Evolutionary conservation across 2,329 filamentous ascomycete species (phyloP).

Genomic region (Alternaria tenuissima): DNA sequence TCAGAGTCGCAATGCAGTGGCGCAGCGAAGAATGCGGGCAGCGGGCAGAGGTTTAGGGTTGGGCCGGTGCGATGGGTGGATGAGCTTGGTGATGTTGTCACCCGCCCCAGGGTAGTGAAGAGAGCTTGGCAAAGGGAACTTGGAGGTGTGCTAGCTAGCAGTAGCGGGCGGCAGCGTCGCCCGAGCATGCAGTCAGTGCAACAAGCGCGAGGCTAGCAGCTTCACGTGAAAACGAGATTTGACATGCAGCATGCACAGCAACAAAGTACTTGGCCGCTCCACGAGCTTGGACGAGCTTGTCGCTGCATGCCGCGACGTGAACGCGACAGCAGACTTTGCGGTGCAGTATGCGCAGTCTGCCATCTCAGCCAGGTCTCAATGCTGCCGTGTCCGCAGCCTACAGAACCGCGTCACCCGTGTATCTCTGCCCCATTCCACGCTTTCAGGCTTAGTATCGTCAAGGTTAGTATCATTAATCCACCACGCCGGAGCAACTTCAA

Average conservation of each 20-base stretch:
- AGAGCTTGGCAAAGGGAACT: conserved; percentile 11
- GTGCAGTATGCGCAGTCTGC: background rate
- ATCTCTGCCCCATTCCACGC: background rate
- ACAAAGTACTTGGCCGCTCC: too few relatives aligned
- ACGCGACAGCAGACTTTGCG: too few relatives aligned
- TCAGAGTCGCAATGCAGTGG: background rate
- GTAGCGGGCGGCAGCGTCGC: conserved; percentile 14
- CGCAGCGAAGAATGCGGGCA: conserved; percentile 17
- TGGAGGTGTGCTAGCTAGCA: conserved; percentile 12
- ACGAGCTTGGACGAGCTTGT: too few relatives aligned
- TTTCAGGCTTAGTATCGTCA: background rate
- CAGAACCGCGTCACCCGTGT: background rate
- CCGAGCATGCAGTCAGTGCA: conserved; percentile 13
- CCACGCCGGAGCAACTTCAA: background rate
- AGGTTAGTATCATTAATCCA: background rate
- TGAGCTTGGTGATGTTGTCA: conserved; percentile 16
- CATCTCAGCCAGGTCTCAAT: background rate
- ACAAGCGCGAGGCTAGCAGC: conserved; percentile 9
- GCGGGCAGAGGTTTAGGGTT: conserved; percentile 20
- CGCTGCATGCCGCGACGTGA: too few relatives aligned
- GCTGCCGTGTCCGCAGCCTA: background rate
- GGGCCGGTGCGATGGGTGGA: conserved; percentile 16
- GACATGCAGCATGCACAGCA: background rate
- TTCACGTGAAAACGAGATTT: conserved; percentile 5
- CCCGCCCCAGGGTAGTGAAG: conserved; percentile 10